These are phyloP conservation scores for Dissophora ornata DNA, from an alignment of 192 early-diverging fungal species.

Conservation along the genomic window DNA sequence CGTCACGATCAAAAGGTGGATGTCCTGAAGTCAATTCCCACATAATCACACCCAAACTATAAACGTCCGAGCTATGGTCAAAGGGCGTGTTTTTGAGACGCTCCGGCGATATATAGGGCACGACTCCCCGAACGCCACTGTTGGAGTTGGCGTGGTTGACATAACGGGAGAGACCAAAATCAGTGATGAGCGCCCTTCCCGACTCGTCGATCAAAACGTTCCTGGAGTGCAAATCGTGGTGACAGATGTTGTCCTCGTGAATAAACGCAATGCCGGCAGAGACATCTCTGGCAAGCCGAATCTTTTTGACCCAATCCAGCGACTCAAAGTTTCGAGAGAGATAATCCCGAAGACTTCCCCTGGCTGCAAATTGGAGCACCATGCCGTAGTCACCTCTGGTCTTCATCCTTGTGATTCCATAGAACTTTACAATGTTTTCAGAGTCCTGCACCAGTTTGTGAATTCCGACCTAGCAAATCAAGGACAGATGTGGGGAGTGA, in stretches of 20 bases:
- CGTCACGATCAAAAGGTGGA: constrained; percentile 41
- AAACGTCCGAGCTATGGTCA: constrained; percentile 53
- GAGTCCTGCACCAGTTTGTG: constrained; percentile 46
- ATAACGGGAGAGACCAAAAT: constrained; percentile 49
- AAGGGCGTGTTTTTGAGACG: constrained; percentile 35
- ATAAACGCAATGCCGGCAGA: constrained; percentile 53
- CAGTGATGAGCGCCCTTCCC: constrained; percentile 46
- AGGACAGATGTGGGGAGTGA: neutral
- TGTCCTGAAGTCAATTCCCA: constrained; percentile 53
- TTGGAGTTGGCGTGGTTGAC: constrained; percentile 44
- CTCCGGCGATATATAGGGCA: constrained; percentile 58
- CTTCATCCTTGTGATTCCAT: constrained; percentile 39
- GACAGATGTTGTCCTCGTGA: constrained; percentile 51
- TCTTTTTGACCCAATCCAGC: constrained; percentile 35
- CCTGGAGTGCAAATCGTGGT: constrained; percentile 53
- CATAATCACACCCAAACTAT: constrained; percentile 59
- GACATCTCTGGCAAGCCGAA: constrained; percentile 41
- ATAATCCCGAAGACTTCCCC: constrained; percentile 51
- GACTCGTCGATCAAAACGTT: constrained; percentile 55
- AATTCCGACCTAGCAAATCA: constrained; percentile 29
- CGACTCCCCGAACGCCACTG: constrained; percentile 39
- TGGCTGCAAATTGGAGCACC: constrained; percentile 47
- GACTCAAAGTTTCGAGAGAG: constrained; percentile 39
- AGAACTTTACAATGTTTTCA: constrained; percentile 52
- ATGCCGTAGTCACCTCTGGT: constrained; percentile 49